Evolutionary conservation across 768 basidiomycete genomes (phyloP).

Genomic region (Imleria badia): DNA sequence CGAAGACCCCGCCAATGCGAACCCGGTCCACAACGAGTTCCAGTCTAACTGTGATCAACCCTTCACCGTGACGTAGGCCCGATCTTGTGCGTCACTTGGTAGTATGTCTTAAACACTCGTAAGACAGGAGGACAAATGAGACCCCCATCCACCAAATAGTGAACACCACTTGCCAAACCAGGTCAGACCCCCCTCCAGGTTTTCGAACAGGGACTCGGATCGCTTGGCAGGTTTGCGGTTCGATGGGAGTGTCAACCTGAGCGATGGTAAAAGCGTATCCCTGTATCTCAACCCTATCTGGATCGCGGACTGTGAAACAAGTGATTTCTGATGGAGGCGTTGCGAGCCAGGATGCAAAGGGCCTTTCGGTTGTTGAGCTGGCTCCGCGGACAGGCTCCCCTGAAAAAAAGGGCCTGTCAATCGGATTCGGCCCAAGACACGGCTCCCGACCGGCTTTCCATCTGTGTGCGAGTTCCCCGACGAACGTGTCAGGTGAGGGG

Average conservation of each 20-base stretch:
- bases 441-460: constrained; percentile 1
- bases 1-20: too few relatives aligned
- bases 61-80: too few relatives aligned
- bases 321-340: not conserved
- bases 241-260: not conserved
- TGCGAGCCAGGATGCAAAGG: not conserved
- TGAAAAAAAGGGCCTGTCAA: not conserved
- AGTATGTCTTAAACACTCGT: too few relatives aligned
- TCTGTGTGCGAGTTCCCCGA: not conserved
- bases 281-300: not conserved
- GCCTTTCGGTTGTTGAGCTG: not conserved
- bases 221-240: not conserved
- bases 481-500: constrained; percentile 3
- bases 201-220: not conserved
- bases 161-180: not conserved
- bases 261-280: not conserved
- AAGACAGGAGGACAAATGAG: not conserved
- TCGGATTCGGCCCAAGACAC: not conserved
- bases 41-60: too few relatives aligned
- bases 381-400: constrained; percentile 4
- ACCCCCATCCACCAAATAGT: not conserved
- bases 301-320: constrained; percentile 9
- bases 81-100: not conserved
- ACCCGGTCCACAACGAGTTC: too few relatives aligned
- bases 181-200: not conserved